Base-by-base conservation (phyloP, 2,329 filamentous ascomycete species). In the Dactylellina drechsleri region DNA sequence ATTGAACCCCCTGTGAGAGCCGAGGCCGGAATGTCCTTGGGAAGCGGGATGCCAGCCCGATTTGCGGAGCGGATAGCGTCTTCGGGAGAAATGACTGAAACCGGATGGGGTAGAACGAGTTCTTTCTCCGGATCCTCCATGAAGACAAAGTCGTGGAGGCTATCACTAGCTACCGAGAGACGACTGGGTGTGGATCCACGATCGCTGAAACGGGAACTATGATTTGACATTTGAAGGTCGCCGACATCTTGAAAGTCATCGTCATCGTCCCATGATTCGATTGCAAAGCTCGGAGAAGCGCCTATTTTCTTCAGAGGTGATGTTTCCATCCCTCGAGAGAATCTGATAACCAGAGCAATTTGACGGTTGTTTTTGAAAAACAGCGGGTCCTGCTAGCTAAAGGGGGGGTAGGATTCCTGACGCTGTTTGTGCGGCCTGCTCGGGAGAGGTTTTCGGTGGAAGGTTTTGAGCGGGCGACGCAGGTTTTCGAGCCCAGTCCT, bases 1-100 rank as follows among this genome's bases (percentile, higher is more conserved):
- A 98, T 98, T 8, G 93, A 94, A 61, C 95, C 95, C 62, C 94
- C 94, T 81, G 95, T 87, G 49, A 99, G 85, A 31, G 95, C 95
- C 18, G 94, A 97, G 31, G 91, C 88, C 0, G 94, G 93, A 36
- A 98, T 89, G 80, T 93, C 93, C 60, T 88, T 85, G 28, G 95
- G 95, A 66, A 98, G 88, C 5, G 95, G 94, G 77, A 99, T 97
- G 78, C 95, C 95, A 26, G 93, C 93, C 81, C 89, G 90, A 80
- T 92, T 91, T 40, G 93, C 94, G 5, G 92, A 91, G 23, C 91
- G 88, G 79, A 99, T 94, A 74, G 95, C 93, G 80, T 96, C 70
- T 52, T 74, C 62, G n/a, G 70, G 62, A 8, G 70, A 74, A 52
- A 74, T 91, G 78, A 90, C 84, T 8, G 91, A 96, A 0, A 57